Evolutionary conservation across 176 grass and related monocot species (phyloP), one percentile per base, ranked within the genome.

Genomic region (Rhynchospora tenuis): DNA sequence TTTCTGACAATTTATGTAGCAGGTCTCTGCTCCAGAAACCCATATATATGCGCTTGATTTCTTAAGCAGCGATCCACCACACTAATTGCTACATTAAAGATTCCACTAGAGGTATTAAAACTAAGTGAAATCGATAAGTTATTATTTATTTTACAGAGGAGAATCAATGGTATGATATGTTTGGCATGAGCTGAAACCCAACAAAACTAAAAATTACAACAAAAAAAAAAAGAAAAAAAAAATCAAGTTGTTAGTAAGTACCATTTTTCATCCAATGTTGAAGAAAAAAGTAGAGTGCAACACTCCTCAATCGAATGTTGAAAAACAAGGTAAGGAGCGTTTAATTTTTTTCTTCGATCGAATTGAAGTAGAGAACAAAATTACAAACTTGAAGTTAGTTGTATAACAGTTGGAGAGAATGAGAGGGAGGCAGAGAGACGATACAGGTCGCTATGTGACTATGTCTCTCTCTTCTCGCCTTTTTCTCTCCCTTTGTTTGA

Each of bases 231-330:
- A 48, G 24, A 17, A n/a, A 8, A 47, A 59, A 54, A 27, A 1
- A 64, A 65, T n/a, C n/a, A n/a, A 10, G 44, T 47, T 44, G n/a
- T 3, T 64, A 5, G 12, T 64, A 50, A 12, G 20, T 82, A 82
- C 79, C 79, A 82, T 82, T 82, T 82, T 64, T 51, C 59, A 82
- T 29, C 79, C 59, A 51, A 64, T n/a, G n/a, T n/a, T 15, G 61
- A 22, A 64, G 15, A 48, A 44, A 65, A n/a, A 59, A 81, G 27
- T 23, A 20, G 7, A 72, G 19, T 72, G 45, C 68, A 43, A 62
- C 20, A 31, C 50, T 56, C 24, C 52, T 79, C 26, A 77, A 17
- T 77, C 28, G 52, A 17, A 16, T 55, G 48, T 10, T 26, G 46
- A 60, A 4, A 4, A 62, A 59, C 13, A 76, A 60, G 7, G 24